Evolutionary conservation across 2,329 filamentous ascomycete genomes (phyloP), one percentile per base, ranked within the genome.

Genomic region (Dothistroma septosporum): DNA sequence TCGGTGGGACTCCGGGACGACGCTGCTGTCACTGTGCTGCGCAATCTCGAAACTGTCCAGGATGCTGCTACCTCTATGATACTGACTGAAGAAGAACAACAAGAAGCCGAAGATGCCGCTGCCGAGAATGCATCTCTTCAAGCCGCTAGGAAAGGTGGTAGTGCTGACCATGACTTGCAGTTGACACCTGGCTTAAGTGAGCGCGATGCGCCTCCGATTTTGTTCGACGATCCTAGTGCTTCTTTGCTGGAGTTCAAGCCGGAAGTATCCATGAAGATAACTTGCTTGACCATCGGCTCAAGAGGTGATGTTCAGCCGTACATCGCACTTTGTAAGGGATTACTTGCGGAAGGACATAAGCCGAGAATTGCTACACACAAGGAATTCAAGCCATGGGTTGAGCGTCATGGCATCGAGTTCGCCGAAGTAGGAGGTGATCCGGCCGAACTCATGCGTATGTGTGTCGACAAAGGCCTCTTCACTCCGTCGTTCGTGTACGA

Each of bases 231-330:
- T 69, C 87, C 90, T 9, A 87, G 88, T 66, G 90, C 91, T 4
- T 96, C 92, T 0, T 89, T 96, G 60, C 82, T 96, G 64, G 91
- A 94, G 67, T 96, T 97, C 78, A 96, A 96, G 75, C 93, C 94
- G 0, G 78, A 85, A 1, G 82, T 90, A 67, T 81, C 92, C 1
- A 79, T 99, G 73, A 87, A 82, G 21, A 89, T 99, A 61, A 96
- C 93, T 1, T 99, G 94, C 73, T 79, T 99, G 41, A 99, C 94
- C 0, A 99, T 99, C 64, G 94, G 94, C 16, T 97, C 93, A 12
- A 85, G 94, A 61, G 94, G 94, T 24, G 94, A 99, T 73, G 93
- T 99, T 4, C 94, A 99, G 74, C 94, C 94, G 0, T 99, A 97
- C 73, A 97, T 99, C 73, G 92, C 94, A 0, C 80, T 99, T 0